A percentile compares a stretch with the other conserved stretches of the same genome.
Evolutionary conservation across 768 basidiomycete genomes (phyloP).

Genomic region (Boletus sensibilis): DNA sequence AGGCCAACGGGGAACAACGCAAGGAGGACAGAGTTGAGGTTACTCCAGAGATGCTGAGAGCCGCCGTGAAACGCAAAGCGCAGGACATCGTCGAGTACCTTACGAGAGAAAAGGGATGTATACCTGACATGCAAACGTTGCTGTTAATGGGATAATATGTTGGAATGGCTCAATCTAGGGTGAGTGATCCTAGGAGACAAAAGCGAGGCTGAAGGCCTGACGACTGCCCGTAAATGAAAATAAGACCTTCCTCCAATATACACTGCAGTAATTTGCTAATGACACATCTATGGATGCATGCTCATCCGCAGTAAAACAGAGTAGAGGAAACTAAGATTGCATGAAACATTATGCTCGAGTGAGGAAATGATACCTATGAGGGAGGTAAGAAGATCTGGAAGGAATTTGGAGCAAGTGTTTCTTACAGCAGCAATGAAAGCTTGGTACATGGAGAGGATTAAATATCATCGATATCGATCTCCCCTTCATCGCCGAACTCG

Average conservation of each 20-base stretch:
- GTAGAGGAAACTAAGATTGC: slow-evolving; percentile 1
- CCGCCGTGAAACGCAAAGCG: slow-evolving; percentile 63
- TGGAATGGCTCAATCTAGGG: not conserved
- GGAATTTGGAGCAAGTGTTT: not conserved
- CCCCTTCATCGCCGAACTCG: slow-evolving; percentile 87
- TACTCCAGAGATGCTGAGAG: slow-evolving; percentile 57
- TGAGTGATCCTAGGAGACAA: not conserved
- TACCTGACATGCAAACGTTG: slow-evolving; percentile 72
- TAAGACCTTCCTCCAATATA: slow-evolving; percentile 16
- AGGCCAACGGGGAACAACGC: slow-evolving; percentile 43
- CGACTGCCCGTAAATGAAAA: slow-evolving; percentile 4
- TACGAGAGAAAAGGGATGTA: slow-evolving; percentile 63
- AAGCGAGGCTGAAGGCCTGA: no score
- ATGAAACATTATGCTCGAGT: slow-evolving; percentile 6
- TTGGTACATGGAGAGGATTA: slow-evolving; percentile 36
- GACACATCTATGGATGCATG: slow-evolving; percentile 27
- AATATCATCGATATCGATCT: slow-evolving; percentile 89
- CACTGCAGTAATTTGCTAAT: slow-evolving; percentile 18
- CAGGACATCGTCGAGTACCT: slow-evolving; percentile 72
- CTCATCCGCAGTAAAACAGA: slow-evolving; percentile 14
- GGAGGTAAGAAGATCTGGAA: slow-evolving; percentile 2
- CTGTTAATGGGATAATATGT: slow-evolving; percentile 35
- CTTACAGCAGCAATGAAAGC: slow-evolving; percentile 16
- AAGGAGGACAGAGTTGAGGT: slow-evolving; percentile 58
- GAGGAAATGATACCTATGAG: slow-evolving; percentile 15